Conservation (phyloP, 139 green algal genomes). For the Penium margaritaceum region DNA sequence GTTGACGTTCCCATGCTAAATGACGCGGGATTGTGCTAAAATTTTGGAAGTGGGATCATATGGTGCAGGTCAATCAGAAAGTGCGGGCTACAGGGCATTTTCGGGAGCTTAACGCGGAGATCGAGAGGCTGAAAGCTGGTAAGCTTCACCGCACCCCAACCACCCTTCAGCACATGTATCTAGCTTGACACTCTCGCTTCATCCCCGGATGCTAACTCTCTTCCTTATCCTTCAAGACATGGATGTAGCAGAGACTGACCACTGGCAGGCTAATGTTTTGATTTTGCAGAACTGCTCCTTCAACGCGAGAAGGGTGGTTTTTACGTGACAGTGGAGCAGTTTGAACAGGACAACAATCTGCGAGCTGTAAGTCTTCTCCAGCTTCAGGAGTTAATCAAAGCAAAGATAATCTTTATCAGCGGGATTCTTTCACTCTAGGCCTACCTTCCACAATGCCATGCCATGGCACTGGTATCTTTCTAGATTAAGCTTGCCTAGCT, state of each 20-base stretch:
- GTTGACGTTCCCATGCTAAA: background rate
- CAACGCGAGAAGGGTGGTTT: slow-evolving; percentile 89
- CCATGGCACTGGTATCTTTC: no score
- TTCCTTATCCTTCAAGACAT: background rate
- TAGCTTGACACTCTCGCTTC: background rate
- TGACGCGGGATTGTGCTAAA: slow-evolving; percentile 9
- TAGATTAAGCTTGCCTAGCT: no score
- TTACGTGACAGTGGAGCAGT: slow-evolving; percentile 63
- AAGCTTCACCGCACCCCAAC: background rate
- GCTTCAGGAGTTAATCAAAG: slow-evolving; percentile 19
- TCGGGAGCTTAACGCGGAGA: slow-evolving; percentile 83
- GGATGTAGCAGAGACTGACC: no score
- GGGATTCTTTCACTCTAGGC: background rate
- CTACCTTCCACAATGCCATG: no score
- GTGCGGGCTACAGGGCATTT: slow-evolving; percentile 88
- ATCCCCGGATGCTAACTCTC: background rate
- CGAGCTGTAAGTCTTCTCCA: slow-evolving; percentile 57
- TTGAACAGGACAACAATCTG: slow-evolving; percentile 57
- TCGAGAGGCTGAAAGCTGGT: slow-evolving; percentile 71
- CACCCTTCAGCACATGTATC: background rate
- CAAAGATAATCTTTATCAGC: slow-evolving; percentile 12
- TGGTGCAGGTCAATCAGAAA: slow-evolving; percentile 54
- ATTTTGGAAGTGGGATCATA: background rate
- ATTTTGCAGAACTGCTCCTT: slow-evolving; percentile 54
- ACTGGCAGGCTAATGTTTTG: background rate